These are phyloP conservation scores for Tetradesmus obliquus DNA, from an alignment of 139 green algal genomes.

Conservation along the genomic window DNA sequence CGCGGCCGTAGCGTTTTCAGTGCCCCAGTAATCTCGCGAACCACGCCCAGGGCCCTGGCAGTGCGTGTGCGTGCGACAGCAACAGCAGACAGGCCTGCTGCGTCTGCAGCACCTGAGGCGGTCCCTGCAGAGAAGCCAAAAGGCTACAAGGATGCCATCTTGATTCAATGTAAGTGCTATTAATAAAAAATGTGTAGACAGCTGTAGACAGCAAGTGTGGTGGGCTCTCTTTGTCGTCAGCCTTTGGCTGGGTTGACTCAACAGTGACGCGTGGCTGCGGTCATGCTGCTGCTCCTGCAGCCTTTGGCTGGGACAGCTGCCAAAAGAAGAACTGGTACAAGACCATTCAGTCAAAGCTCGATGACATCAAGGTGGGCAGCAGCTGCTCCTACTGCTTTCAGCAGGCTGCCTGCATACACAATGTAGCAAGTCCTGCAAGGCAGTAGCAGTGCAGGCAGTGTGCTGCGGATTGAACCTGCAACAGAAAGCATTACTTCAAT, in stretches of 20 bases:
- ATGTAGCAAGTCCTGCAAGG: too few species aligned
- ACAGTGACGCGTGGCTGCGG: background rate
- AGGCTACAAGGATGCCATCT: constrained; percentile 44
- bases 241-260: background rate
- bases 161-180: constrained; percentile 40
- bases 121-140: background rate
- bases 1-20: background rate
- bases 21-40: background rate
- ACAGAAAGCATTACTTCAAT: too few species aligned
- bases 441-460: too few species aligned
- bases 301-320: constrained; percentile 81
- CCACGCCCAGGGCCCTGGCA: background rate
- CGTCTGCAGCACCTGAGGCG: background rate
- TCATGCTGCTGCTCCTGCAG: constrained; percentile 49
- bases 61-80: constrained; percentile 18
- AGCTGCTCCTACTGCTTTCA: constrained; percentile 4
- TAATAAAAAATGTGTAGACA: too few species aligned
- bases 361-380: constrained; percentile 62
- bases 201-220: too few species aligned
- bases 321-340: constrained; percentile 69
- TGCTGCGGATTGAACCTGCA: too few species aligned
- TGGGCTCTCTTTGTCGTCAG: too few species aligned
- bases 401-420: constrained; percentile 38
- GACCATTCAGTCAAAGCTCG: constrained; percentile 59
- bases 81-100: background rate